phyloP scores from a whole-genome alignment of 176 grass and related monocot genomes.

The Eremochloa ophiuroides region DNA sequence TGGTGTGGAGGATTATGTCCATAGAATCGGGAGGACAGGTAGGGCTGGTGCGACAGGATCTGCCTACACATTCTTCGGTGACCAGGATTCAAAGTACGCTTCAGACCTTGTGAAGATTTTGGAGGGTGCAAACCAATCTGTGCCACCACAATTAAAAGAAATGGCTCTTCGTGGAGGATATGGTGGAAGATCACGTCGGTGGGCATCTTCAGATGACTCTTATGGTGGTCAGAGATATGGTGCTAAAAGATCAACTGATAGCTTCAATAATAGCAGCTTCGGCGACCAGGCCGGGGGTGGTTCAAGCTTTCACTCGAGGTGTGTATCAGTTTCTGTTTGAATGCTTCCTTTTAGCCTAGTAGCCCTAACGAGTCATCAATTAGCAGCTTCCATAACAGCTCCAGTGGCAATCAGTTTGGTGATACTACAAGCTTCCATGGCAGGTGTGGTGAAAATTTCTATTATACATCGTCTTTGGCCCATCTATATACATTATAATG shows the following conservation, averaged over 20 bases:
- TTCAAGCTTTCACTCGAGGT: slow-evolving; percentile 45
- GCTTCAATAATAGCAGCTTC: slow-evolving; percentile 15
- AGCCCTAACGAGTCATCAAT: slow-evolving; percentile 3
- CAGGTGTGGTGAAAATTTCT: slow-evolving; percentile 10
- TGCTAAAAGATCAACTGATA: slow-evolving; percentile 26
- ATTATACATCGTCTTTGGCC: background rate
- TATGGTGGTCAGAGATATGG: slow-evolving; percentile 41
- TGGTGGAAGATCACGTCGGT: slow-evolving; percentile 58
- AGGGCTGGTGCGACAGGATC: slow-evolving; percentile 74
- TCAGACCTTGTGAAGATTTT: slow-evolving; percentile 90
- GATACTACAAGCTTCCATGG: slow-evolving; percentile 13
- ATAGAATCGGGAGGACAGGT: slow-evolving; percentile 97
- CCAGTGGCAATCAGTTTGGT: slow-evolving; percentile 19
- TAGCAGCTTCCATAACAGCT: slow-evolving; percentile 30
- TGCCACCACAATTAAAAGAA: slow-evolving; percentile 58
- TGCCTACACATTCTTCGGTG: slow-evolving; percentile 93
- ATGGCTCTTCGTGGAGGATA: slow-evolving; percentile 73
- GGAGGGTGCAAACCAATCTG: slow-evolving; percentile 66
- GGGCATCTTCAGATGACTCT: slow-evolving; percentile 55
- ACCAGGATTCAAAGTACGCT: slow-evolving; percentile 78
- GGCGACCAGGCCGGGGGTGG: slow-evolving; percentile 15
- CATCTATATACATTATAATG: slow-evolving; percentile 2
- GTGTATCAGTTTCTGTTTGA: slow-evolving; percentile 21
- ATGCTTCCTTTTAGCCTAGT: background rate
- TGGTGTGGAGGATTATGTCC: slow-evolving; percentile 91